Evolutionary conservation across 139 green algal species (phyloP), one percentile per base, ranked within the genome.

Genomic region (Chlamydomonas asymmetrica): DNA sequence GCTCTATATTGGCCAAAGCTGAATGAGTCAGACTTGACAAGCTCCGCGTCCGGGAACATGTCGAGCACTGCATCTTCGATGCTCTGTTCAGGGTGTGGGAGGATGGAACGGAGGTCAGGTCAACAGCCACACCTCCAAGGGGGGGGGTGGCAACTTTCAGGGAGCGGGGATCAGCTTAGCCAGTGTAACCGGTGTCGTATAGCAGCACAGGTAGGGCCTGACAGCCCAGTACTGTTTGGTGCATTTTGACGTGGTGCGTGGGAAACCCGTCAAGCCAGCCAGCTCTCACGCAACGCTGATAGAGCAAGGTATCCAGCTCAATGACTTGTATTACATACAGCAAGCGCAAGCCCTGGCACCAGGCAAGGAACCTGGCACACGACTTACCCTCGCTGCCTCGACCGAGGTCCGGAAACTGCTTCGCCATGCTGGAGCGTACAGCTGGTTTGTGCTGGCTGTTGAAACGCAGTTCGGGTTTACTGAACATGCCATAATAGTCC

Each of bases 381-480:
- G 8, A 4, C 45, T 63, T 82, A 75, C 76, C 71, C 85, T 66
- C 13, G 83, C 75, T 35, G 78, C 80, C 22, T 83, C 78, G 18
- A 69, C 73, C 57, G 56, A 79, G 60, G 57, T 81, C 39, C 8
- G 75, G 43, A 50, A 74, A 23, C 45, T 22, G 1, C 56, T 27
- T 2, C 78, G 66, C 80, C 80, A 84, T 4, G 83, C 77, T 41
- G 77, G 74, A 2, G 65, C 50, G 43, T 86, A 88, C 34, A 84
- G 69, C 73, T 84, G 69, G 52, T 81, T 92, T 22, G 82, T 75
- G 39, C 60, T 77, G 18, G 82, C 74, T 9, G 89, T 91, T 48
- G 69, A 84, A 0, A 92, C 65, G 41, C 89, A 94, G 73, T 94
- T 94, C 7, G 85, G 85, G 57, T 94, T 92, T 5, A 86, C 65